phyloP scores from a whole-genome alignment of 345 rosid genomes.

The Sisymbrium altissimum region DNA sequence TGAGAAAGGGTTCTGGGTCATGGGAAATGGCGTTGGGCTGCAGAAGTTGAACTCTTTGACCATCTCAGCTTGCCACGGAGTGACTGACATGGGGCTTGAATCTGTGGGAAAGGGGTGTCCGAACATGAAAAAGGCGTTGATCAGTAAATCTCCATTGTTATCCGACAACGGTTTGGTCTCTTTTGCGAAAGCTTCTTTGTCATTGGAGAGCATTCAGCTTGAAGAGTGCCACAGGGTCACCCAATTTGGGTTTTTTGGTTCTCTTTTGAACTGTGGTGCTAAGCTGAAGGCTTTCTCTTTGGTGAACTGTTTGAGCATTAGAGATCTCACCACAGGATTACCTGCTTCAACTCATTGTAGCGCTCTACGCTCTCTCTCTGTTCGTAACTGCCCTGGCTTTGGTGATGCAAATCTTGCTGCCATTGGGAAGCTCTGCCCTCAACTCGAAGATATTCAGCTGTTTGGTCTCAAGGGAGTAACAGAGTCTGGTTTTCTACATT shows the following conservation, averaged over 20 bases:
- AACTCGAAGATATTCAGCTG: slow-evolving; percentile 60
- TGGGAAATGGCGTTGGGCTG: slow-evolving; percentile 85
- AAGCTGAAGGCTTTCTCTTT: slow-evolving; percentile 66
- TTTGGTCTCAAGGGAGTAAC: slow-evolving; percentile 65
- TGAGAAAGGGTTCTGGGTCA: slow-evolving; percentile 95
- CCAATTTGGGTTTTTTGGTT: slow-evolving; percentile 80
- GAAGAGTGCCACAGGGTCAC: slow-evolving; percentile 96
- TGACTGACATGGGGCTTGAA: slow-evolving; percentile 73
- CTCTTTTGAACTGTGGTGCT: slow-evolving; percentile 63
- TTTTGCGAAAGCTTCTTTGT: slow-evolving; percentile 55
- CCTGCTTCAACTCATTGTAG: slow-evolving; percentile 44
- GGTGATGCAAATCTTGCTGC: slow-evolving; percentile 63
- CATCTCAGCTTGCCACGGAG: slow-evolving; percentile 63
- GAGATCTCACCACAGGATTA: slow-evolving; percentile 44
- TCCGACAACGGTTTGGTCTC: slow-evolving; percentile 82
- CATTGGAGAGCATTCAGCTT: slow-evolving; percentile 75
- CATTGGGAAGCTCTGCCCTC: slow-evolving; percentile 78
- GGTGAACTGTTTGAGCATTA: slow-evolving; percentile 68
- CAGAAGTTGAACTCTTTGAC: slow-evolving; percentile 69
- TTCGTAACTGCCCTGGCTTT: slow-evolving; percentile 84
- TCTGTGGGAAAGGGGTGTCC: slow-evolving; percentile 84
- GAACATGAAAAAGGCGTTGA: slow-evolving; percentile 56
- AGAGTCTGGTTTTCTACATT: slow-evolving; percentile 65
- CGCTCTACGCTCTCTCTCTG: slow-evolving; percentile 55
- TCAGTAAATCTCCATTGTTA: slow-evolving; percentile 51